Evolutionary conservation across 2,329 filamentous ascomycete species (phyloP).

Genomic region (Clonostachys rhizophaga): DNA sequence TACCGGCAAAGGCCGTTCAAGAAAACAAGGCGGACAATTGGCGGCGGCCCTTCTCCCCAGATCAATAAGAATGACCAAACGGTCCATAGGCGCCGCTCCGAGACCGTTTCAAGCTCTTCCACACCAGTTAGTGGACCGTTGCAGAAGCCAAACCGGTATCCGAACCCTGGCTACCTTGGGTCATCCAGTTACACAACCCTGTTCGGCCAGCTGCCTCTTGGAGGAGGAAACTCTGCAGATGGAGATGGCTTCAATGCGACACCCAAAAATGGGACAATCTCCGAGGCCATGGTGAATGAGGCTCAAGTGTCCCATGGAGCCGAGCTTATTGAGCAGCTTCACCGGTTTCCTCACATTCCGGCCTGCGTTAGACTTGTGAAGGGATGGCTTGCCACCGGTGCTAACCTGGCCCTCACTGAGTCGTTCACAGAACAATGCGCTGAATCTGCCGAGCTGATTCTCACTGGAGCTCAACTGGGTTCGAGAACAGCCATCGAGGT

Average conservation of each 20-base stretch:
- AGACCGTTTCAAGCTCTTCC: not conserved
- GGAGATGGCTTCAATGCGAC: not conserved
- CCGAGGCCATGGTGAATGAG: not conserved
- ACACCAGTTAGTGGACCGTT: constrained; percentile 5
- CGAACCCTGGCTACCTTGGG: constrained; percentile 14
- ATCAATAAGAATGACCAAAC: too few species aligned
- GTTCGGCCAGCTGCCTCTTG: too few species aligned
- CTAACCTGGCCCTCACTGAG: constrained; percentile 3
- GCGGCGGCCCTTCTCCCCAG: too few species aligned
- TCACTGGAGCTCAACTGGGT: too few species aligned
- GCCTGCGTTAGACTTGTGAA: constrained; percentile 3
- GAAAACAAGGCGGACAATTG: too few species aligned
- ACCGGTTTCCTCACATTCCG: not conserved
- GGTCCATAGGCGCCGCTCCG: too few species aligned
- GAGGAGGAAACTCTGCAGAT: too few species aligned
- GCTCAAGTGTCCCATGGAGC: constrained; percentile 5
- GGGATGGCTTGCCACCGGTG: constrained; percentile 3
- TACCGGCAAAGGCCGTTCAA: too few species aligned
- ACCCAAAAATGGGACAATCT: constrained; percentile 8
- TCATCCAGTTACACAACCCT: constrained; percentile 7
- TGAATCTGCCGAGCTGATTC: too few species aligned
- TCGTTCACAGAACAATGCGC: constrained; percentile 3
- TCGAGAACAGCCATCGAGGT: not conserved
- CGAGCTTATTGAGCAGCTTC: constrained; percentile 2
- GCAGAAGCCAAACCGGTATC: constrained; percentile 5